Conservation (phyloP, 768 basidiomycete species). For the Coprinopsis cinerea region DNA sequence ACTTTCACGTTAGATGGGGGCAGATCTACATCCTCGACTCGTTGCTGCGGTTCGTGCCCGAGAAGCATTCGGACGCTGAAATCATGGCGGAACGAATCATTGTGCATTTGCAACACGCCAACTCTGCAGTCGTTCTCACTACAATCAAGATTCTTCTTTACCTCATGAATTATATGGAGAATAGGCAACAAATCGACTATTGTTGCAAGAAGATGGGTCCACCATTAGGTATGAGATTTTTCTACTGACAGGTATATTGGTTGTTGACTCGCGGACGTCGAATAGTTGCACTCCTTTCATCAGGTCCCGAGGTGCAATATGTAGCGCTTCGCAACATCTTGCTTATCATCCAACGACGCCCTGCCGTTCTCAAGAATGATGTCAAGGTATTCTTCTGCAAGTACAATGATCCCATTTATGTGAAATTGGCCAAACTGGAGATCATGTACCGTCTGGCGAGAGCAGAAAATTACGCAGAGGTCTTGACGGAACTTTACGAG, state of each 20-base stretch:
- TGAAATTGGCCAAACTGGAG: slow-evolving; percentile 96
- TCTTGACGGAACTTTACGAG: slow-evolving; percentile 94
- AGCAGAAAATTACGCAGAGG: slow-evolving; percentile 90
- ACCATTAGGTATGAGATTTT: slow-evolving; percentile 63
- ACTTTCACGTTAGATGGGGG: slow-evolving; percentile 70
- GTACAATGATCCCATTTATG: slow-evolving; percentile 99
- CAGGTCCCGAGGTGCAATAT: slow-evolving; percentile 98
- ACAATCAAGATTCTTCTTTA: slow-evolving; percentile 94
- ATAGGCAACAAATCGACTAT: slow-evolving; percentile 75
- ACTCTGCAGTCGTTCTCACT: slow-evolving; percentile 98
- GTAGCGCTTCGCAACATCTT: slow-evolving; percentile 95
- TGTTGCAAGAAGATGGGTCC: slow-evolving; percentile 99
- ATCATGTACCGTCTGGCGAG: slow-evolving; percentile 97
- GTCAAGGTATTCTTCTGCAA: slow-evolving; percentile 99
- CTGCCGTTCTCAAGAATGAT: slow-evolving; percentile 89
- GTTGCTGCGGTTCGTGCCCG: slow-evolving; percentile 89
- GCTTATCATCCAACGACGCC: slow-evolving; percentile 93
- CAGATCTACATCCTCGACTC: slow-evolving; percentile 98
- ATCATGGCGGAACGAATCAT: slow-evolving; percentile 94
- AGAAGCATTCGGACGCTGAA: slow-evolving; percentile 82
- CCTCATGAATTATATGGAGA: slow-evolving; percentile 99
- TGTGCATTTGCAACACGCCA: slow-evolving; percentile 93
- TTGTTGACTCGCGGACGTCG: slow-evolving; percentile 1
- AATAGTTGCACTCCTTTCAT: slow-evolving; percentile 88
- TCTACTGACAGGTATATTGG: slow-evolving; percentile 1